Evolutionary conservation across 108 stramenopile genomes (phyloP), one percentile per base, ranked within the genome.

Genomic region (Licmophora abbreviata): DNA sequence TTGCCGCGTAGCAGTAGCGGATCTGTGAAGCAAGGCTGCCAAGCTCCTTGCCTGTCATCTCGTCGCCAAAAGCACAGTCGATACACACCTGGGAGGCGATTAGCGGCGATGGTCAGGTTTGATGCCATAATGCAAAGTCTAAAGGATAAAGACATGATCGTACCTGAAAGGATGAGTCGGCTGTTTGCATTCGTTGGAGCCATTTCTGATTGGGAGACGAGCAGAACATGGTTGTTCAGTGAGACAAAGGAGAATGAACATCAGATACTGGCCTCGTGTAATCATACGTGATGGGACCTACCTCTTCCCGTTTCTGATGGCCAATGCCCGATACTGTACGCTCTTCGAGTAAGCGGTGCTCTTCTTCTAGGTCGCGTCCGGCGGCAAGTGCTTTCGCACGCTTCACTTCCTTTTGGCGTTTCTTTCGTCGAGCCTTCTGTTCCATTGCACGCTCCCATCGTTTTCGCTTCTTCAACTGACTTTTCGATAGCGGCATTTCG

Each of bases 51-150:
- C 22, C 23, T 8, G 76, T 84, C 83, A 89, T 84, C 4, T 59
- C 46, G 18, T 71, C 40, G 28, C 85, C 87, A 68, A 80, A 89
- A 23, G 66, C 66, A 52, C 87, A 84, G 41, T 88, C 86, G 7
- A 88, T 37, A 51, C 76, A 82, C 1, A 88, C 68, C 20, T 61
- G 48, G 23, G 67, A 71, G 0, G 65, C 59, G 41, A 66, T 50
- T 12, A 44, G 43, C 9, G 15, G 22, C 43, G 8, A 15, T n/a
- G n/a, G n/a, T n/a, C n/a, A n/a, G n/a, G n/a, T n/a, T 12, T 35
- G 34, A 35, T 12, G 11, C 12, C 11, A 11, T 9, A 35, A 9
- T 35, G 12, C 9, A 12, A 35, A 35, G 12, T 35, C 11, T 9
- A 35, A 35, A 35, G 12, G 34, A 35, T 35, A 9, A 35, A 12